Conservation (phyloP, 768 basidiomycete genomes). For the Trametes cingulata region DNA sequence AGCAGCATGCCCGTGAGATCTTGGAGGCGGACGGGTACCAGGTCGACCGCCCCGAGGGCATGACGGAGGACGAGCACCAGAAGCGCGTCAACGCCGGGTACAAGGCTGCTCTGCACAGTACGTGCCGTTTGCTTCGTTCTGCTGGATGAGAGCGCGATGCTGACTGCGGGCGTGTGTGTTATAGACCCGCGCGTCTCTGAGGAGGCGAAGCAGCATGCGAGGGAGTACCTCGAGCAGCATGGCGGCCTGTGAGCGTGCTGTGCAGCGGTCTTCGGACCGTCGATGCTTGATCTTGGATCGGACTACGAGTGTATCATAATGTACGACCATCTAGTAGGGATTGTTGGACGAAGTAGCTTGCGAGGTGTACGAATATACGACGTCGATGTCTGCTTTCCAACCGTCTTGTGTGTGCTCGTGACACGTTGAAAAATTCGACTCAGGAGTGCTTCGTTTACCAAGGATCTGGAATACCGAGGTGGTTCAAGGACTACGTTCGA, state of each 20-base stretch:
- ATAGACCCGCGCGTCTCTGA: slow-evolving; percentile 48
- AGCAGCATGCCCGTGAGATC: slow-evolving; percentile 55
- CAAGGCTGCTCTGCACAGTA: slow-evolving; percentile 56
- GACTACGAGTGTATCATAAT: not conserved
- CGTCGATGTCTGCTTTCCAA: not conserved
- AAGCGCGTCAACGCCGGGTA: slow-evolving; percentile 54
- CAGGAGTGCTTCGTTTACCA: no score
- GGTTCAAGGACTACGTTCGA: no score
- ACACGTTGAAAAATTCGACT: no score
- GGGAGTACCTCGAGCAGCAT: slow-evolving; percentile 38
- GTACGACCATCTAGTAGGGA: not conserved
- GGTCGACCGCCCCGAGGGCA: slow-evolving; percentile 32
- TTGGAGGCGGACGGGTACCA: slow-evolving; percentile 46
- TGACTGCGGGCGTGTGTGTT: not conserved
- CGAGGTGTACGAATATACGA: not conserved
- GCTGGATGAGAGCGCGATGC: slow-evolving; percentile 6
- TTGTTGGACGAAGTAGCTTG: not conserved
- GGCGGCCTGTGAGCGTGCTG: slow-evolving; percentile 22
- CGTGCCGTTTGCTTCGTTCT: slow-evolving; percentile 15
- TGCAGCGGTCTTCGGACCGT: not conserved
- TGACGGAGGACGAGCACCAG: slow-evolving; percentile 41
- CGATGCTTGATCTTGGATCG: not conserved
- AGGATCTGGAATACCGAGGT: no score
- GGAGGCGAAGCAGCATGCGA: slow-evolving; percentile 51
- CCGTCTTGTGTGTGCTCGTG: no score